These are phyloP conservation scores for Diaporthe amygdali DNA, from an alignment of 2,329 filamentous ascomycete genomes.

Conservation along the genomic window DNA sequence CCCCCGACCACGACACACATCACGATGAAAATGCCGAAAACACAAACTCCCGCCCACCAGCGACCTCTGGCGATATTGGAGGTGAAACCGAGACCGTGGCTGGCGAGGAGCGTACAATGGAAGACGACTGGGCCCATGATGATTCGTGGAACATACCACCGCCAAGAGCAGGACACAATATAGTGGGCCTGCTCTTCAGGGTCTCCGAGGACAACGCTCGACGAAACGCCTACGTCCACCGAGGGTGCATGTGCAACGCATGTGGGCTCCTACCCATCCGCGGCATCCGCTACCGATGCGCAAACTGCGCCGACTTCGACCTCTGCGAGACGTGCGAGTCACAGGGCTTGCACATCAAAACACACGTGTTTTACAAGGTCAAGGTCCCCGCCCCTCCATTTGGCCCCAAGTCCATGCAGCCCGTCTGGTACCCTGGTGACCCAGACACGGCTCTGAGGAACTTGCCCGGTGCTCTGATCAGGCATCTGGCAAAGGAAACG, in stretches of 20 bases:
- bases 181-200: slow-evolving; percentile 84
- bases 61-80: slow-evolving; percentile 42
- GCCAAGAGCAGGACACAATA: slow-evolving; percentile 72
- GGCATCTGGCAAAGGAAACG: slow-evolving; percentile 72
- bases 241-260: slow-evolving; percentile 89
- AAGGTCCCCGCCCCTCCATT: slow-evolving; percentile 87
- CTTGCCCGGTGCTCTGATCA: slow-evolving; percentile 71
- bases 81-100: slow-evolving; percentile 37
- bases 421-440: slow-evolving; percentile 88
- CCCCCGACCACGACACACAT: slow-evolving; percentile 42
- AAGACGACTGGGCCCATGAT: slow-evolving; percentile 60
- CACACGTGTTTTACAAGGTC: slow-evolving; percentile 97
- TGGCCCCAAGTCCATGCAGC: slow-evolving; percentile 78
- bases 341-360: slow-evolving; percentile 78
- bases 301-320: slow-evolving; percentile 95
- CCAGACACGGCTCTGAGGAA: slow-evolving; percentile 72
- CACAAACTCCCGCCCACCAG: slow-evolving; percentile 29
- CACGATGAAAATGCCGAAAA: slow-evolving; percentile 47
- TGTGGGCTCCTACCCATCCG: slow-evolving; percentile 89
- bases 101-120: slow-evolving; percentile 42
- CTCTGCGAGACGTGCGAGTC: slow-evolving; percentile 93
- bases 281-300: slow-evolving; percentile 90
- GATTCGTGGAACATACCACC: slow-evolving; percentile 40
- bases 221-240: slow-evolving; percentile 87
- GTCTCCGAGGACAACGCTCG: slow-evolving; percentile 93